Percentiles rank a stretch among this genome's conserved stretches.
Conservation (phyloP, 2,329 filamentous ascomycete species). For the Aspergillus costaricaensis region DNA sequence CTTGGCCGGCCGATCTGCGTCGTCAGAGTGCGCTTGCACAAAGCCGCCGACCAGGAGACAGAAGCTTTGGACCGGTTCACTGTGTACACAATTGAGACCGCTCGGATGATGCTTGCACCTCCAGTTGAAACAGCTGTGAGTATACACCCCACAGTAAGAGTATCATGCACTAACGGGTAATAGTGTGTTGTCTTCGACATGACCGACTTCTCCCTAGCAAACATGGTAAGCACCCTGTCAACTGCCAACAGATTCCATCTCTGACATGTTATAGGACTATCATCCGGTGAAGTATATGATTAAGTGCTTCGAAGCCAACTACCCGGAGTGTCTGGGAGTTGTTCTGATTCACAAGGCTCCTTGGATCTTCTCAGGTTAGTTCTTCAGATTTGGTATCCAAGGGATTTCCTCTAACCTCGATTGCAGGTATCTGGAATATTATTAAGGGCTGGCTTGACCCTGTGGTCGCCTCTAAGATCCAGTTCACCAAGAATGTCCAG, state of each 20-base stretch:
- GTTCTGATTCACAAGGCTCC: constrained; percentile 95
- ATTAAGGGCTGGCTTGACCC: constrained; percentile 96
- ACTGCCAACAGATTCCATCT: background rate
- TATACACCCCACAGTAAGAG: constrained; percentile 25
- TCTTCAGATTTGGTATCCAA: background rate
- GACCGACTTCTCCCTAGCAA: constrained; percentile 88
- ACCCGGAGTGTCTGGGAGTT: constrained; percentile 85
- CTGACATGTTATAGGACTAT: constrained; percentile 66
- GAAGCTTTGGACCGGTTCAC: constrained; percentile 84
- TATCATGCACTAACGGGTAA: constrained; percentile 22
- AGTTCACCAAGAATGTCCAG: constrained; percentile 81
- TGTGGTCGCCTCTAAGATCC: constrained; percentile 89
- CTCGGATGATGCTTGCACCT: constrained; percentile 75
- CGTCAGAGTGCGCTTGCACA: constrained; percentile 80
- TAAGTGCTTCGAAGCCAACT: constrained; percentile 98
- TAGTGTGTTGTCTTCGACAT: constrained; percentile 95
- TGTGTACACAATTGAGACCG: constrained; percentile 91
- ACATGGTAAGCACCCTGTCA: constrained; percentile 68
- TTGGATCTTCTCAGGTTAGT: constrained; percentile 88
- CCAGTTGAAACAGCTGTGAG: constrained; percentile 90
- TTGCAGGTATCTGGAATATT: constrained; percentile 84
- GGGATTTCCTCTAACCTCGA: background rate
- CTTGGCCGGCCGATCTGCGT: constrained; percentile 82
- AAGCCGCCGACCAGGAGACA: constrained; percentile 77
- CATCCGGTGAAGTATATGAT: constrained; percentile 98